Percentiles rank a stretch among this genome's conserved stretches.
These are phyloP conservation scores for Astraeus odoratus DNA, from an alignment of 768 basidiomycete genomes.

Conservation along the genomic window DNA sequence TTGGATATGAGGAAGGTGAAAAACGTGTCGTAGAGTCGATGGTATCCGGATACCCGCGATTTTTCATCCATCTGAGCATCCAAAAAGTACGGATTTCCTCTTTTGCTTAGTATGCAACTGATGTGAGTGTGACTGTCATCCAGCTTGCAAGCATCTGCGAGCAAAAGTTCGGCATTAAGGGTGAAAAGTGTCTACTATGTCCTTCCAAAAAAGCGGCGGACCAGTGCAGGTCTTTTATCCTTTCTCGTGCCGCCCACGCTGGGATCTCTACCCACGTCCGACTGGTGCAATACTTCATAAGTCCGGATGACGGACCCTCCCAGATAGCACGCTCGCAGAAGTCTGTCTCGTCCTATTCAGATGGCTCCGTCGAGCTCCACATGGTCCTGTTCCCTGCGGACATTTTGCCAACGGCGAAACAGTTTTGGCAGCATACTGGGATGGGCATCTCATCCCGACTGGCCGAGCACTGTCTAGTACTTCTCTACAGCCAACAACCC, in stretches of 20 bases:
- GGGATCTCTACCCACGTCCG: slow-evolving; percentile 43
- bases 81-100: slow-evolving; percentile 55
- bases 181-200: slow-evolving; percentile 75
- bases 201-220: slow-evolving; percentile 68
- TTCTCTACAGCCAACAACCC: slow-evolving; percentile 37
- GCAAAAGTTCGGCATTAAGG: slow-evolving; percentile 64
- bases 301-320: slow-evolving; percentile 42
- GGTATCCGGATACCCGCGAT: slow-evolving; percentile 90
- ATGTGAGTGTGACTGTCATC: background rate
- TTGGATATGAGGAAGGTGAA: slow-evolving; percentile 88
- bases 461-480: slow-evolving; percentile 73
- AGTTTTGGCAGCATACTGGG: slow-evolving; percentile 97
- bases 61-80: slow-evolving; percentile 86
- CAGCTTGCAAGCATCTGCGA: slow-evolving; percentile 77
- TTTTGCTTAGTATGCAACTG: background rate
- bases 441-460: slow-evolving; percentile 83
- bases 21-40: slow-evolving; percentile 70
- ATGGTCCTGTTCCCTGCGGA: slow-evolving; percentile 71
- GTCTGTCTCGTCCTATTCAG: slow-evolving; percentile 18
- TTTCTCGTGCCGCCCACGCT: slow-evolving; percentile 37
- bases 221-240: slow-evolving; percentile 68
- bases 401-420: slow-evolving; percentile 60
- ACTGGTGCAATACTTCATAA: slow-evolving; percentile 66
- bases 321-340: slow-evolving; percentile 10
- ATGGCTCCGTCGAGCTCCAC: slow-evolving; percentile 56